A percentile compares a stretch with the other conserved stretches of the same genome.
Evolutionary conservation across 805 yeast genomes (phyloP).

Genomic region (Tetrapisispora fleetii): DNA sequence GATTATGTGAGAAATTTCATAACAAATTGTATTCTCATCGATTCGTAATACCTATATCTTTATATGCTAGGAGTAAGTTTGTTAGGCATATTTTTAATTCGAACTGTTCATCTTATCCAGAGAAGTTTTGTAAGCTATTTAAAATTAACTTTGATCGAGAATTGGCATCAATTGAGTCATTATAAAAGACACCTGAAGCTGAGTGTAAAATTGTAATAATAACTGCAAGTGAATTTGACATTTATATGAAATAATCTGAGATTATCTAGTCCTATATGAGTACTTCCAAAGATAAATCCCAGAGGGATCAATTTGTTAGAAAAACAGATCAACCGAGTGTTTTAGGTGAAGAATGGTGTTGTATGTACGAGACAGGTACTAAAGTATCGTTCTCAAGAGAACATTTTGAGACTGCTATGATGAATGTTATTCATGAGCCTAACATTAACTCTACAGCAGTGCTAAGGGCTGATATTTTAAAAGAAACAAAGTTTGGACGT

Average conservation of each 20-base stretch:
- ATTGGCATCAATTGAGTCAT: no score
- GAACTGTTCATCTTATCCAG: no score
- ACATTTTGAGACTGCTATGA: slow-evolving; percentile 70
- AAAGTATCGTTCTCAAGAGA: slow-evolving; percentile 20
- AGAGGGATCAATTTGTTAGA: slow-evolving; percentile 14
- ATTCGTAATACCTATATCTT: no score
- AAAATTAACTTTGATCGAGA: no score
- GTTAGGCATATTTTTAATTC: no score
- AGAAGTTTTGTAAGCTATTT: no score
- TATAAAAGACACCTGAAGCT: no score
- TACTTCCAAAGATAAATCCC: not conserved
- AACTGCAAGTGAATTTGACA: no score
- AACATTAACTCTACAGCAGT: slow-evolving; percentile 88
- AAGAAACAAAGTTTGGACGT: slow-evolving; percentile 36
- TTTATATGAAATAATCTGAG: no score
- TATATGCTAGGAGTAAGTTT: no score
- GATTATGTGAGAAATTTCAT: not conserved
- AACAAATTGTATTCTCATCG: no score
- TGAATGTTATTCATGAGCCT: slow-evolving; percentile 70
- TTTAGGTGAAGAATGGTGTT: slow-evolving; percentile 23
- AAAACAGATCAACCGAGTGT: slow-evolving; percentile 14
- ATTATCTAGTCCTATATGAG: not conserved
- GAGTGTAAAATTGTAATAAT: no score
- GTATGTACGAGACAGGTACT: slow-evolving; percentile 17
- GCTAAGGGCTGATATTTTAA: slow-evolving; percentile 73